These are phyloP conservation scores for Globisporangium solare DNA, from an alignment of 352 stramenopile genomes.

Conservation along the genomic window DNA sequence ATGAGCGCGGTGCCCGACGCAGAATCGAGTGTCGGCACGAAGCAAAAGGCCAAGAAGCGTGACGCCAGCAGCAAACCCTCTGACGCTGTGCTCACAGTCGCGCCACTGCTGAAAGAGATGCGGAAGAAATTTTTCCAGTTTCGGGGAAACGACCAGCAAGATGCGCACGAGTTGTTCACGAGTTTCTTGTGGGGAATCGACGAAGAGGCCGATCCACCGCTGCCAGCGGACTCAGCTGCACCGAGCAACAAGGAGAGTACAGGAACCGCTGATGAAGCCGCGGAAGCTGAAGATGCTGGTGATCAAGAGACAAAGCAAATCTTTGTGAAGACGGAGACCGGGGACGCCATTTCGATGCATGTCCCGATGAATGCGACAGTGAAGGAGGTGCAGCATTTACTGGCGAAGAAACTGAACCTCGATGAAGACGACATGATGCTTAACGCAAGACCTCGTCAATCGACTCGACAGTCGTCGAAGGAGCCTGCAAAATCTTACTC, in stretches of 20 bases:
- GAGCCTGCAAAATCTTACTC: conserved; percentile 31
- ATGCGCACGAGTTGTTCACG: conserved; percentile 94
- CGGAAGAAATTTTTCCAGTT: conserved; percentile 91
- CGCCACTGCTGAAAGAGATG: conserved; percentile 58
- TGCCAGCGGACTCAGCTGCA: neutral
- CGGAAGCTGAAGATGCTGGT: conserved; percentile 4
- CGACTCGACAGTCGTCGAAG: conserved; percentile 19
- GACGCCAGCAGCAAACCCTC: conserved; percentile 22
- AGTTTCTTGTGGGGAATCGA: conserved; percentile 91
- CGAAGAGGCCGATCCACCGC: conserved; percentile 56
- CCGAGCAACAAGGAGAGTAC: conserved; percentile 3
- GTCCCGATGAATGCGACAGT: conserved; percentile 39
- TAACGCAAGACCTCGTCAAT: conserved; percentile 18
- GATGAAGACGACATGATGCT: conserved; percentile 57
- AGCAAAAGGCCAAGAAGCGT: conserved; percentile 18
- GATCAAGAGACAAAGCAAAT: conserved; percentile 38
- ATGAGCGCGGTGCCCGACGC: conserved; percentile 9
- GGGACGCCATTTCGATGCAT: conserved; percentile 56
- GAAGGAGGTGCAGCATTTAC: conserved; percentile 44
- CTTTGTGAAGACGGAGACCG: conserved; percentile 60
- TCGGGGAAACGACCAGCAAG: conserved; percentile 93
- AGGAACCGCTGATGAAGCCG: conserved; percentile 12
- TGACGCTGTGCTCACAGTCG: conserved; percentile 44
- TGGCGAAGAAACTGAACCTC: conserved; percentile 50
- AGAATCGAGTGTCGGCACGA: conserved; percentile 15